These are phyloP conservation scores for Penicillium paxilli DNA, from an alignment of 495 filamentous ascomycete species.

Conservation along the genomic window DNA sequence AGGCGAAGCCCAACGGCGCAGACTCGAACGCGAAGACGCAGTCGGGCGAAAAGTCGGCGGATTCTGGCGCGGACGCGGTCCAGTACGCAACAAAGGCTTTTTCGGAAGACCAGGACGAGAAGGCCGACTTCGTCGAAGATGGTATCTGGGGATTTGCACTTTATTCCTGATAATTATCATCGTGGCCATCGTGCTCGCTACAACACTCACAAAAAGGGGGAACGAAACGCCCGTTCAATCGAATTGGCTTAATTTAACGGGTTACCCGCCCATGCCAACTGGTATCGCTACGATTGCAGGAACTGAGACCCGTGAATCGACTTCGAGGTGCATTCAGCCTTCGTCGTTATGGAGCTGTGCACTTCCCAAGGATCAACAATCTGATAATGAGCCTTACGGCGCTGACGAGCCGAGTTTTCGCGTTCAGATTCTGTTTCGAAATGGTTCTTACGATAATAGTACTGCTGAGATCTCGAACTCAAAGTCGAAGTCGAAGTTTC, in stretches of 20 bases:
- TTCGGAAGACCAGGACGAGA: constrained; percentile 63
- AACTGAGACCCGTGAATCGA: constrained; percentile 56
- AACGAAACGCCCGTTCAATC: constrained; percentile 46
- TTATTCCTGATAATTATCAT: constrained; percentile 59
- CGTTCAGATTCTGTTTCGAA: constrained; percentile 76
- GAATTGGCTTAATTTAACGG: constrained; percentile 79
- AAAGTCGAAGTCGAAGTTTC: constrained; percentile 1
- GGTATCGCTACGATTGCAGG: constrained; percentile 75
- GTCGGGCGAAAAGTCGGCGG: constrained; percentile 54
- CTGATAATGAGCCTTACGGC: constrained; percentile 55
- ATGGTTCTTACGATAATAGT: constrained; percentile 56
- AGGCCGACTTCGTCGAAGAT: constrained; percentile 61
- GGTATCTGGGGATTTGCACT: constrained; percentile 55
- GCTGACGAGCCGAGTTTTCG: constrained; percentile 73
- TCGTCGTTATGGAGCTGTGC: constrained; percentile 79
- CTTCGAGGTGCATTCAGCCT: constrained; percentile 66
- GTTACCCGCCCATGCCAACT: constrained; percentile 81
- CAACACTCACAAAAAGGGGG: constrained; percentile 56
- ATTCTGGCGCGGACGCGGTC: constrained; percentile 61
- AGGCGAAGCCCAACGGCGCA: constrained; percentile 52
- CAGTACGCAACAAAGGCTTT: constrained; percentile 57
- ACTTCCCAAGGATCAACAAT: constrained; percentile 72
- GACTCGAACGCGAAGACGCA: constrained; percentile 64
- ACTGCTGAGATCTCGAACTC: constrained; percentile 27
- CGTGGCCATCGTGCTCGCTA: constrained; percentile 58